phyloP scores from a whole-genome alignment of 129 eudicot genomes.

The Cynara cardunculus region DNA sequence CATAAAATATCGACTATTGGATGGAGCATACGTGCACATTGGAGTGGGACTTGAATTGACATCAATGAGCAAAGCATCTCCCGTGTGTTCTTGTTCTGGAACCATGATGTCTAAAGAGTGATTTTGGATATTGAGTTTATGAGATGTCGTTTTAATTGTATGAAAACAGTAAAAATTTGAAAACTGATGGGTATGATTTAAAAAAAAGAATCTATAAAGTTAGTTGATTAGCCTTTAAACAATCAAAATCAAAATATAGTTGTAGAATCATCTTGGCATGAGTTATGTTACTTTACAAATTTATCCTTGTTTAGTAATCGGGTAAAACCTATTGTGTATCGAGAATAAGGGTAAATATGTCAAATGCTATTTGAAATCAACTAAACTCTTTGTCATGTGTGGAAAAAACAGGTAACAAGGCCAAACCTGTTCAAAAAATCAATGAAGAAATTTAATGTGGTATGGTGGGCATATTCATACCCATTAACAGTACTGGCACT shows the following conservation, averaged over 20 bases:
- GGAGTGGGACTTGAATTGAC: no score
- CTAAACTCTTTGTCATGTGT: background rate
- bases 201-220: background rate
- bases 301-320: background rate
- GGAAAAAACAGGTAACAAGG: constrained; percentile 39
- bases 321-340: background rate
- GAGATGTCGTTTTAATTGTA: no score
- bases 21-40: no score
- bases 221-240: background rate
- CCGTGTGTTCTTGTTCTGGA: no score
- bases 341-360: background rate
- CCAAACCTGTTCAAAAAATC: constrained; percentile 59
- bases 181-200: background rate
- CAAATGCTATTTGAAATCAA: background rate
- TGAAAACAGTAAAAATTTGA: background rate
- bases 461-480: constrained; percentile 71
- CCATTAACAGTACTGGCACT: constrained; percentile 51
- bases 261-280: background rate
- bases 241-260: background rate
- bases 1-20: background rate
- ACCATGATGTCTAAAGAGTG: no score
- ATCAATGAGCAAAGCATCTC: no score
- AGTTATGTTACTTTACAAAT: background rate
- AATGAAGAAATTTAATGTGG: constrained; percentile 59
- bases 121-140: background rate